Percentiles rank a stretch among this genome's conserved stretches.
Conservation (phyloP, 768 basidiomycete species). For the Auricularia sp. region DNA sequence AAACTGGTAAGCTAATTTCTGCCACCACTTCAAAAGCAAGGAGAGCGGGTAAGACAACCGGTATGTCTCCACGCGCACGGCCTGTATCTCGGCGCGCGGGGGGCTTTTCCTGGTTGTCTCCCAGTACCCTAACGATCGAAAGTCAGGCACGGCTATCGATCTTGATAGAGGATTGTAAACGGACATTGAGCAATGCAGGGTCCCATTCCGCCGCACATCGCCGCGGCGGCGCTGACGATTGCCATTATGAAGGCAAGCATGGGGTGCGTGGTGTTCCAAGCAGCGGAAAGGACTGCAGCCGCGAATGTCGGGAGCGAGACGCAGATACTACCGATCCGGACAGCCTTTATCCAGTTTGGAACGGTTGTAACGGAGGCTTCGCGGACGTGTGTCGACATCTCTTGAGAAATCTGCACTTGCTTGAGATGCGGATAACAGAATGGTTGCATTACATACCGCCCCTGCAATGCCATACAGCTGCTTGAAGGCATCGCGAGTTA, state of each 20-base stretch:
- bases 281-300: not conserved
- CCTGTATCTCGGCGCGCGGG: not conserved
- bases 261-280: not conserved
- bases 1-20: not conserved
- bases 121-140: not conserved
- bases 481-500: no score
- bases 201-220: not conserved
- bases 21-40: not conserved
- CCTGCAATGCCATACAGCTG: no score
- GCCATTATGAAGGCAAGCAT: not conserved
- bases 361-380: no score
- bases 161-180: not conserved
- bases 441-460: no score
- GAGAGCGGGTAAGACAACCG: not conserved
- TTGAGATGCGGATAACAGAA: no score
- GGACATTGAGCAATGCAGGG: not conserved
- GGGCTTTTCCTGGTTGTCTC: not conserved
- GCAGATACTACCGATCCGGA: no score
- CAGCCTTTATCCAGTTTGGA: no score
- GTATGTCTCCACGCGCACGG: not conserved
- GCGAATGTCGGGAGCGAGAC: not conserved
- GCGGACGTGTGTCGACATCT: no score
- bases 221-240: not conserved
- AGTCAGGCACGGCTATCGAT: not conserved
- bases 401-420: no score